Percentiles rank a stretch among this genome's conserved stretches.
phyloP scores from a whole-genome alignment of 768 basidiomycete genomes.

The Boletus rex-veris region DNA sequence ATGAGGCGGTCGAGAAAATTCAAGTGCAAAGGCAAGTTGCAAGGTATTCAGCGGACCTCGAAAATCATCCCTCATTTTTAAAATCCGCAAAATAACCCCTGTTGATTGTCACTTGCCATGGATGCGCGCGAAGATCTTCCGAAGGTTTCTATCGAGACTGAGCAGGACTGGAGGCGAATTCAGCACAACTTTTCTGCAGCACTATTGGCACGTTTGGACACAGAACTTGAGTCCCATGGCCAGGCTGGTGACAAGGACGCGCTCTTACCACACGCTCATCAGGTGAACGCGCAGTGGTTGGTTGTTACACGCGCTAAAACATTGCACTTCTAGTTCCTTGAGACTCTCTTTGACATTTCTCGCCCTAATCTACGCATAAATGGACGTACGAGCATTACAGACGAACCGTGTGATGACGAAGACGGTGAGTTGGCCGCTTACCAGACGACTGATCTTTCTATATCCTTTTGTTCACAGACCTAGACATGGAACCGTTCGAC shows the following conservation, averaged over 20 bases:
- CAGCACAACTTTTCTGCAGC: slow-evolving; percentile 49
- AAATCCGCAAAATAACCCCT: slow-evolving; percentile 13
- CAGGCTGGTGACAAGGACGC: slow-evolving; percentile 43
- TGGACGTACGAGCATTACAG: slow-evolving; percentile 58
- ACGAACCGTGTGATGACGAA: slow-evolving; percentile 54
- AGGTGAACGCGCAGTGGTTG: slow-evolving; percentile 36
- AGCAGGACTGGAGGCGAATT: slow-evolving; percentile 65
- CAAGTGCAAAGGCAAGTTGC: not conserved
- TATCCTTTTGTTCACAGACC: not conserved
- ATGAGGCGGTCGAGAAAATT: not conserved
- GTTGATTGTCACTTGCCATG: slow-evolving; percentile 9
- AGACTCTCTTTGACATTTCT: slow-evolving; percentile 56
- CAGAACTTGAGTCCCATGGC: slow-evolving; percentile 40
- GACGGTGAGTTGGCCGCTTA: slow-evolving; percentile 40
- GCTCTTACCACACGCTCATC: slow-evolving; percentile 47
- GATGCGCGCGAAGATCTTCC: slow-evolving; percentile 42
- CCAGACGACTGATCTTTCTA: not conserved
- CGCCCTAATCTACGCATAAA: slow-evolving; percentile 77
- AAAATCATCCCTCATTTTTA: slow-evolving; percentile 3
- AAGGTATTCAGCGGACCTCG: slow-evolving; percentile 4
- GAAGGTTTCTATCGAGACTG: slow-evolving; percentile 60
- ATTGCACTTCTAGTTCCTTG: slow-evolving; percentile 47
- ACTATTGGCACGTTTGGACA: slow-evolving; percentile 44
- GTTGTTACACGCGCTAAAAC: not conserved
- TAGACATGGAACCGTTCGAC: slow-evolving; percentile 79